Conservation (phyloP, 2,329 filamentous ascomycete species). For the Colletotrichum lindemuthianum region DNA sequence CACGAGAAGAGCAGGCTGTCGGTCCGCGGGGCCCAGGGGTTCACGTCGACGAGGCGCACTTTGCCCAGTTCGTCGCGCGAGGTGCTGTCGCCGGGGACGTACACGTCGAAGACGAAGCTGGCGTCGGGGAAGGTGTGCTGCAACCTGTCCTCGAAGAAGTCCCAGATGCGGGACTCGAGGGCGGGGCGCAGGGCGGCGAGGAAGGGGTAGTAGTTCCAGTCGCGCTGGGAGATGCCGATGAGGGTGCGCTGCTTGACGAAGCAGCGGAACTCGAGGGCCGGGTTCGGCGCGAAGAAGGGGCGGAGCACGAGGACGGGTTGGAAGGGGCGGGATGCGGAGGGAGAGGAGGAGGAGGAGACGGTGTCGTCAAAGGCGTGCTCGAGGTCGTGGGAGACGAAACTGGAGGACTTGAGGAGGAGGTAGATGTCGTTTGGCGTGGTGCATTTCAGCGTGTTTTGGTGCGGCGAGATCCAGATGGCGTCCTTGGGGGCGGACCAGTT, state of each 20-base stretch:
- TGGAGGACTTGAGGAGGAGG: conserved; percentile 90
- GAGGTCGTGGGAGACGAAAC: conserved; percentile 93
- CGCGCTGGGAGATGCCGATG: conserved; percentile 86
- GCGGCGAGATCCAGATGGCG: conserved; percentile 86
- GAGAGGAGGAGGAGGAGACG: conserved; percentile 53
- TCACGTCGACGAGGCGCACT: conserved; percentile 91
- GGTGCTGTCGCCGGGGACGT: conserved; percentile 75
- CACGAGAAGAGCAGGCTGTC: conserved; percentile 91
- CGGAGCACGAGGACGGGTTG: conserved; percentile 85
- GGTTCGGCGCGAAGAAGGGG: conserved; percentile 88
- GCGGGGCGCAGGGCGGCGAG: conserved; percentile 71
- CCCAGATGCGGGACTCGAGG: conserved; percentile 74
- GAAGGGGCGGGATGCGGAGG: conserved; percentile 54
- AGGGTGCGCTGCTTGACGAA: conserved; percentile 88
- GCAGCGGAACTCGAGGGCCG: conserved; percentile 92
- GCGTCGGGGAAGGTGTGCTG: conserved; percentile 83
- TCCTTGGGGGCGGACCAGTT: conserved; percentile 99
- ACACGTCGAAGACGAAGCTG: conserved; percentile 91
- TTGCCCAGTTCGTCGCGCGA: conserved; percentile 71
- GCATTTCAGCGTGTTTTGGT: conserved; percentile 93
- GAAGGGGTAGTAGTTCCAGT: conserved; percentile 91
- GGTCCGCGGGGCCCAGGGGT: conserved; percentile 91
- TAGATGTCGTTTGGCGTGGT: conserved; percentile 91
- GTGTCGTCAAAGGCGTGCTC: conserved; percentile 90
- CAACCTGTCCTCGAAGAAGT: conserved; percentile 81